Percentiles rank a stretch among this genome's conserved stretches.
These are phyloP conservation scores for Cicer chorassanicum DNA, from an alignment of 306 rosid species.

Conservation along the genomic window DNA sequence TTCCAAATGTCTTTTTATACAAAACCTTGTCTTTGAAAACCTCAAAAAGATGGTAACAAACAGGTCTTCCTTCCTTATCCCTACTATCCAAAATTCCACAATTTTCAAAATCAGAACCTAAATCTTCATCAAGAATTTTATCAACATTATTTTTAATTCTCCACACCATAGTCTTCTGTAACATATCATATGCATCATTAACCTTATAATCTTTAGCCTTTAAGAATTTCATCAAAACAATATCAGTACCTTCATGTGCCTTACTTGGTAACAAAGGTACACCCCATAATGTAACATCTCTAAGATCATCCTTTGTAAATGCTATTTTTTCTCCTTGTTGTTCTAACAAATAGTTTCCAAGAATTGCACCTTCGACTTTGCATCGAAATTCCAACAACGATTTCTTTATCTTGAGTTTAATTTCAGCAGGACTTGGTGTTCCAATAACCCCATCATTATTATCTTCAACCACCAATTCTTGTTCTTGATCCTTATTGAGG, in stretches of 20 bases:
- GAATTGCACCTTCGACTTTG: constrained; percentile 72
- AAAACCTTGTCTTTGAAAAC: constrained; percentile 53
- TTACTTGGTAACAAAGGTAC: constrained; percentile 84
- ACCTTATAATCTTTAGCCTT: constrained; percentile 71
- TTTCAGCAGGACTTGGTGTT: constrained; percentile 34
- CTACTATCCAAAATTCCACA: constrained; percentile 44
- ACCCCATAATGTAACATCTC: constrained; percentile 72
- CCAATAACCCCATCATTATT: constrained; percentile 14
- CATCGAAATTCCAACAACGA: constrained; percentile 69
- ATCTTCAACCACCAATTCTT: background rate
- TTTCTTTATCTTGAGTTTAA: constrained; percentile 55
- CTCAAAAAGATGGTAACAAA: constrained; percentile 56
- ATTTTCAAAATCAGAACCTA: constrained; percentile 47
- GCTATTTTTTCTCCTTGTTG: constrained; percentile 11
- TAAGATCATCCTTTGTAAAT: constrained; percentile 40
- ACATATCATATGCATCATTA: constrained; percentile 73
- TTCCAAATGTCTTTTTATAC: constrained; percentile 53
- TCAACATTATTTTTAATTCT: constrained; percentile 50
- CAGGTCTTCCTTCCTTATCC: constrained; percentile 75
- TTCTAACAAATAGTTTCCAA: constrained; percentile 58
- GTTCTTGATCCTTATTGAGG: constrained; percentile 22
- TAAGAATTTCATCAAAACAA: constrained; percentile 70
- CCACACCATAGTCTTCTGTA: constrained; percentile 68
- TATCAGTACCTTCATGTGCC: constrained; percentile 72
- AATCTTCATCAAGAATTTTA: constrained; percentile 44